Evolutionary conservation across 495 filamentous ascomycete species (phyloP).

Genomic region (Tuber brumale): DNA sequence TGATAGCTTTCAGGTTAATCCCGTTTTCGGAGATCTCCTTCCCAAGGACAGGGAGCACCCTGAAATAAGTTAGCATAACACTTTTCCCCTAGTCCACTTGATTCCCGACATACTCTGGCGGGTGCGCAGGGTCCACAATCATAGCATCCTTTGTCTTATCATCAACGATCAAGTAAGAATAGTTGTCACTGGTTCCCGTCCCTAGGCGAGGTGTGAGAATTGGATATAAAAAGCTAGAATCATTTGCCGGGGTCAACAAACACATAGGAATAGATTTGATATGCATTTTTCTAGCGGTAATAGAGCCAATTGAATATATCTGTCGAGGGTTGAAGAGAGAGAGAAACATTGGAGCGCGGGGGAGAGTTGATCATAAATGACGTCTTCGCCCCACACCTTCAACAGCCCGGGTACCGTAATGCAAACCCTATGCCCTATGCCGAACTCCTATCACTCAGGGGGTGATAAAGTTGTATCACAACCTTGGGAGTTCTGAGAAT

Average conservation of each 20-base stretch:
- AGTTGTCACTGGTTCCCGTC: constrained; percentile 86
- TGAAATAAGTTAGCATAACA: constrained; percentile 39
- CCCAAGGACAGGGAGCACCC: constrained; percentile 74
- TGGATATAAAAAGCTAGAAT: constrained; percentile 2
- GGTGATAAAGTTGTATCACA: not conserved
- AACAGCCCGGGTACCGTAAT: not conserved
- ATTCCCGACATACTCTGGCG: constrained; percentile 63
- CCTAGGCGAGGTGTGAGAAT: constrained; percentile 50
- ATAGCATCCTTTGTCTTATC: constrained; percentile 87
- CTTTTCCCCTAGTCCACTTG: not conserved
- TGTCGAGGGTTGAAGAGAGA: constrained; percentile 12
- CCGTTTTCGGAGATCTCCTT: constrained; percentile 60
- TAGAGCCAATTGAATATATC: not conserved
- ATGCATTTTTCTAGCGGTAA: constrained; percentile 63
- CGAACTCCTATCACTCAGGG: not conserved
- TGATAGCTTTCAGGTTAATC: constrained; percentile 79
- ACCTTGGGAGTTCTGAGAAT: not conserved
- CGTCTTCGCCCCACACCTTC: not conserved
- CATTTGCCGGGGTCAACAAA: constrained; percentile 48
- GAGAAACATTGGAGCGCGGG: constrained; percentile 14
- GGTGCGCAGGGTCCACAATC: constrained; percentile 90
- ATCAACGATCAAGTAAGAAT: constrained; percentile 90
- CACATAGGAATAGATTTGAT: constrained; percentile 98
- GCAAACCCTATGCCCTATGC: not conserved
- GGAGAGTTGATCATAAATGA: not conserved